Conservation (phyloP, 2,329 filamentous ascomycete genomes). For the Thelonectria discophora region DNA sequence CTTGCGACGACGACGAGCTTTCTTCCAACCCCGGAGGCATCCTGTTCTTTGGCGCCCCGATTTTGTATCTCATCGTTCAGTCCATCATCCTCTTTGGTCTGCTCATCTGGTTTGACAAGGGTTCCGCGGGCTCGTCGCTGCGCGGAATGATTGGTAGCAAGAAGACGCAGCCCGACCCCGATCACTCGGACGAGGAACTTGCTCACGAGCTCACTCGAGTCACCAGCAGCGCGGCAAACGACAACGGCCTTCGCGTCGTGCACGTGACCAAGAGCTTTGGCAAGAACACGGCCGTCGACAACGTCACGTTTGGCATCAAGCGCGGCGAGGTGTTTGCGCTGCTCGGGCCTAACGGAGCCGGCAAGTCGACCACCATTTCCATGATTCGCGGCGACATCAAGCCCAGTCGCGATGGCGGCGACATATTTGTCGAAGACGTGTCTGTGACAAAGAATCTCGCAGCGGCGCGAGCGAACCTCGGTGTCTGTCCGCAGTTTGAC, state of each 20-base stretch:
- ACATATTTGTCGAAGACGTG: slow-evolving; percentile 81
- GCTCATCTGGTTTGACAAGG: slow-evolving; percentile 83
- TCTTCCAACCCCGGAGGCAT: slow-evolving; percentile 76
- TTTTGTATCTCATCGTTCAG: slow-evolving; percentile 83
- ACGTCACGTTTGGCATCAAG: slow-evolving; percentile 83
- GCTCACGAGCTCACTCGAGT: slow-evolving; percentile 71
- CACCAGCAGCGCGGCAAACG: slow-evolving; percentile 48
- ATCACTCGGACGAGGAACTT: slow-evolving; percentile 66
- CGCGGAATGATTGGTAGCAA: slow-evolving; percentile 51
- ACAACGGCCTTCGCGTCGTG: slow-evolving; percentile 78
- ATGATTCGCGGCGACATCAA: slow-evolving; percentile 88
- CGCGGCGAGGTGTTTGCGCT: slow-evolving; percentile 87
- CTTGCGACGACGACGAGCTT: slow-evolving; percentile 73
- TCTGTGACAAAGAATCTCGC: slow-evolving; percentile 78
- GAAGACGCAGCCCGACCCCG: slow-evolving; percentile 42
- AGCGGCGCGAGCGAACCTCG: slow-evolving; percentile 77
- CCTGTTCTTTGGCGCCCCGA: slow-evolving; percentile 81
- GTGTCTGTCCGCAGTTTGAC: slow-evolving; percentile 91
- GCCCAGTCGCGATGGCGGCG: slow-evolving; percentile 74
- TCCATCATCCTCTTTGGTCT: slow-evolving; percentile 74
- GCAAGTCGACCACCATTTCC: slow-evolving; percentile 89
- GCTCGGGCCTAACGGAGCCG: slow-evolving; percentile 89
- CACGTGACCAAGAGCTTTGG: slow-evolving; percentile 84
- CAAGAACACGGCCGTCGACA: slow-evolving; percentile 81
- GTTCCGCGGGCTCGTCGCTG: slow-evolving; percentile 67